A percentile compares a stretch with the other conserved stretches of the same genome.
phyloP scores from a whole-genome alignment of 1,139 yeast species.

The Eremothecium cymbalariae region DNA sequence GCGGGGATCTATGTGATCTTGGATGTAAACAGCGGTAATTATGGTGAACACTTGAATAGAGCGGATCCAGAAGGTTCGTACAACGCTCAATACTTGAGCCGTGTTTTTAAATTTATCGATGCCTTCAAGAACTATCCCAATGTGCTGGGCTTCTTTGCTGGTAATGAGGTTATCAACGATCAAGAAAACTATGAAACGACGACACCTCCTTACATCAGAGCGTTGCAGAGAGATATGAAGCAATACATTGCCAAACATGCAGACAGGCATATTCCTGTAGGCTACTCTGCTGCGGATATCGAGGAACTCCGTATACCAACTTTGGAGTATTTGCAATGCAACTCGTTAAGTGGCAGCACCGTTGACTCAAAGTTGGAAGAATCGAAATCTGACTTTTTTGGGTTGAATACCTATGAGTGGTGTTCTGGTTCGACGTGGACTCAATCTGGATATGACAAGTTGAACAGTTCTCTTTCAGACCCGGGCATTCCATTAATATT shows the following conservation, averaged over 20 bases:
- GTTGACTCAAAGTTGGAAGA: constrained; percentile 43
- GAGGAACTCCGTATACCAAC: constrained; percentile 60
- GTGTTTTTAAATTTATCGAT: constrained; percentile 77
- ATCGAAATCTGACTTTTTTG: constrained; percentile 77
- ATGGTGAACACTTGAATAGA: constrained; percentile 62
- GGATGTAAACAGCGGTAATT: constrained; percentile 75
- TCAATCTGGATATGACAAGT: constrained; percentile 60
- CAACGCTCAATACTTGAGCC: constrained; percentile 54
- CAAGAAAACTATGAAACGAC: constrained; percentile 51
- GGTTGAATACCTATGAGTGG: constrained; percentile 89
- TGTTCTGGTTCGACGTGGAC: constrained; percentile 66
- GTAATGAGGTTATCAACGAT: constrained; percentile 88
- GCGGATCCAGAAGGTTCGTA: constrained; percentile 64
- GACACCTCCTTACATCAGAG: constrained; percentile 69
- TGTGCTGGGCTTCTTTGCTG: constrained; percentile 83
- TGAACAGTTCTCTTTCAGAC: constrained; percentile 50
- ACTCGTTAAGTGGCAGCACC: constrained; percentile 35
- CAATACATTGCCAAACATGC: constrained; percentile 62
- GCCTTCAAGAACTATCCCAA: constrained; percentile 77
- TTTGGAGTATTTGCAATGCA: constrained; percentile 77
- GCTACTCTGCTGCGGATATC: constrained; percentile 90
- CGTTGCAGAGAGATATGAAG: constrained; percentile 86
- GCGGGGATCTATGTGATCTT: constrained; percentile 85
- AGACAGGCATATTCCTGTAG: constrained; percentile 76
- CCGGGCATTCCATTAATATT: constrained; percentile 72